A percentile compares a stretch with the other conserved stretches of the same genome.
Conservation (phyloP, 2,329 filamentous ascomycete genomes). For the Colletotrichum gloeosporioides region DNA sequence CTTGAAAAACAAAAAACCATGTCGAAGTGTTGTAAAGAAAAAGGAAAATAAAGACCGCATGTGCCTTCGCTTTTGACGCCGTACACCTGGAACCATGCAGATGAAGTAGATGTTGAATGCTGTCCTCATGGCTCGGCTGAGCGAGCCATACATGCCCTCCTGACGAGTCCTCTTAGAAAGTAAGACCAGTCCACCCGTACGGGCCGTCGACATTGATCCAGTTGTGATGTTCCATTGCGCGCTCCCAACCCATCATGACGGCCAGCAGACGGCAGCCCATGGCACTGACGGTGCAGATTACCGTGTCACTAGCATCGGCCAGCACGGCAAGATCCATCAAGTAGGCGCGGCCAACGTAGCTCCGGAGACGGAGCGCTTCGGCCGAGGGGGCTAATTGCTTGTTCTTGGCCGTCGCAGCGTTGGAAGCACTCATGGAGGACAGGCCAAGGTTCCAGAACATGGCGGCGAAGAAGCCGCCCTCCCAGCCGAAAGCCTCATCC, state of each 20-base stretch:
- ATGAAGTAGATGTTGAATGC: not conserved
- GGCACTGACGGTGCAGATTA: slow-evolving; percentile 80
- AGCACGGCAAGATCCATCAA: slow-evolving; percentile 81
- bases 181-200: slow-evolving; percentile 63
- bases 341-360: slow-evolving; percentile 81
- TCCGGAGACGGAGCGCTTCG: slow-evolving; percentile 70
- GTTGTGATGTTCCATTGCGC: slow-evolving; percentile 59
- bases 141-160: not conserved
- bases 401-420: slow-evolving; percentile 34
- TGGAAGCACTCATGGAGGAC: slow-evolving; percentile 42
- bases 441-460: slow-evolving; percentile 82
- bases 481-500: slow-evolving; percentile 83
- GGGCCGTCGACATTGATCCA: slow-evolving; percentile 85
- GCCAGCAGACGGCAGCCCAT: slow-evolving; percentile 76
- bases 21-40: not conserved
- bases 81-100: slow-evolving; percentile 14
- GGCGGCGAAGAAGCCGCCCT: slow-evolving; percentile 82
- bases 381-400: slow-evolving; percentile 44
- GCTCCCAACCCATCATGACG: slow-evolving; percentile 88
- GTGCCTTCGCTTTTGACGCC: slow-evolving; percentile 9
- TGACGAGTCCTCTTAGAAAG: not conserved
- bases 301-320: slow-evolving; percentile 67
- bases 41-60: not conserved
- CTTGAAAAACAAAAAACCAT: not conserved
- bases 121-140: not conserved